phyloP scores from a whole-genome alignment of 2,329 filamentous ascomycete species.

The Dactylella cylindrospora region DNA sequence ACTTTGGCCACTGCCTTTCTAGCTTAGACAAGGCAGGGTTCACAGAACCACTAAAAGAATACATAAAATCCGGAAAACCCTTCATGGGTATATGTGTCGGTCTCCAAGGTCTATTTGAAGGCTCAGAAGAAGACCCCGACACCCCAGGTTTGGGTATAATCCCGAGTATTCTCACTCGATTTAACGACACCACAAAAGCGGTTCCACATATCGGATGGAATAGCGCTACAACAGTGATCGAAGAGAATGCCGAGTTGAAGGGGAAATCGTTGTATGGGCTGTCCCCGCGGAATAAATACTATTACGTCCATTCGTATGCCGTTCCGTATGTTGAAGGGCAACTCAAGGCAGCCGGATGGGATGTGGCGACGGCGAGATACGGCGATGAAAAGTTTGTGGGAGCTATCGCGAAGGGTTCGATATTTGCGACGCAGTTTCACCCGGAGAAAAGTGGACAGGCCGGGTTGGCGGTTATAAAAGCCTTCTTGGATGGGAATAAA shows the following conservation, averaged over 20 bases:
- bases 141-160: constrained; percentile 76
- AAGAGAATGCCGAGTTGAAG: constrained; percentile 48
- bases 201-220: constrained; percentile 99
- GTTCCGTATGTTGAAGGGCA: constrained; percentile 77
- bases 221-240: constrained; percentile 66
- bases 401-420: constrained; percentile 78
- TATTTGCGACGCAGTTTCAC: constrained; percentile 94
- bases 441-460: constrained; percentile 95
- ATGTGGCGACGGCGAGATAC: constrained; percentile 86
- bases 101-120: constrained; percentile 82
- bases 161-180: constrained; percentile 69
- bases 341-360: constrained; percentile 69
- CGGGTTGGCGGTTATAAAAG: constrained; percentile 77
- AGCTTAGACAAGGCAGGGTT: constrained; percentile 82
- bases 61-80: constrained; percentile 88
- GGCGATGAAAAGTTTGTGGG: constrained; percentile 88
- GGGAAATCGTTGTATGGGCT: constrained; percentile 73
- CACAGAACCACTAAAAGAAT: constrained; percentile 74
- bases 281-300: constrained; percentile 83
- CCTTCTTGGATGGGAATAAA: constrained; percentile 74
- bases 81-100: constrained; percentile 99
- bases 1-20: constrained; percentile 92
- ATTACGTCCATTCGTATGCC: constrained; percentile 96
- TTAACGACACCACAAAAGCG: constrained; percentile 75
- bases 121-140: constrained; percentile 73